Base-by-base conservation (phyloP, 1,284 basidiomycete species). In the Moesziomyces sp. region DNA sequence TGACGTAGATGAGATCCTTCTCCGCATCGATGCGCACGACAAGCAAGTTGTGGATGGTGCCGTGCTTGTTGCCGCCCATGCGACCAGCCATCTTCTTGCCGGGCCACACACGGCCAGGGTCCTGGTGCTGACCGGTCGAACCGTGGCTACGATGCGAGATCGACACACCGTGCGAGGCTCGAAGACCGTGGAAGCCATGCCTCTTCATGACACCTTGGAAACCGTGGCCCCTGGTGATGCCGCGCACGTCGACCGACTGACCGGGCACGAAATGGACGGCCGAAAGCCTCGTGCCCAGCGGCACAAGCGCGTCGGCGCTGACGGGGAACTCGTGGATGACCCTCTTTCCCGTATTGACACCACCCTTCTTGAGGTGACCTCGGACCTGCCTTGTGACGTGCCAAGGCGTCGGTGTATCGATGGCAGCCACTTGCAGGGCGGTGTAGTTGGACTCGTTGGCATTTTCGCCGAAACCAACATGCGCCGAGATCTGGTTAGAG, bases 1-100 rank as follows among this genome's bases (percentile, higher is more conserved):
- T 87, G 53, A 99, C 91, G 84, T 92, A 97, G 65, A 99, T 87
- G 50, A 97, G 88, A 85, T 97, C 91, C 56, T 96, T 89, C 16
- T 87, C 86, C 19, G 89, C 89, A 86, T 99, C 96, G 63, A 99
- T 88, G 33, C 94, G 91, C 62, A 96, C 89, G 38, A 98, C 93
- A 1, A 91, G 86, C 30, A 98, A 89, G 51, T 80, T 99, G 84
- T 96, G 94, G 13, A 89, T 88, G 30, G 81, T 83, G 42, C 73
- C 69, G 58, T 78, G 74, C 56, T 72, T 65, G 49, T 74, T 77
- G 64, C 90, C 91, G 57, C 97, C 97, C 88, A 97, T 91, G 48
- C 91, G 91, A 48, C 96, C 97, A 10, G 96, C 91, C 96, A 98
- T 99, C 87, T 97, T 98, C 86, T 95, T 97, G 45, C 96, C 96